Evolutionary conservation across 2,329 filamentous ascomycete genomes (phyloP).

Genomic region (Cladosporium sp.): DNA sequence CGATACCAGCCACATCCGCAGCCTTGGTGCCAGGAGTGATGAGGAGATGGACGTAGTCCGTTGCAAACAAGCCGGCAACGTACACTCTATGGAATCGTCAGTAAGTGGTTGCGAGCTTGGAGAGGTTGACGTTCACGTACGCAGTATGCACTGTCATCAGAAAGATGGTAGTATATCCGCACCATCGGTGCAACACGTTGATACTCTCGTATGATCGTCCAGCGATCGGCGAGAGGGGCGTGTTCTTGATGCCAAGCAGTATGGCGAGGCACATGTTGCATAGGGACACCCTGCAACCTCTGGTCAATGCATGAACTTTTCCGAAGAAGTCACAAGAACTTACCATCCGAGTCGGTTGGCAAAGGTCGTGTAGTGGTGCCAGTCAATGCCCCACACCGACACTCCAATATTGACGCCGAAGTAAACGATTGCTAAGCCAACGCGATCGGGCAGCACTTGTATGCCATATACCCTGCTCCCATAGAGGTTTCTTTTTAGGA

Average conservation of each 20-base stretch:
- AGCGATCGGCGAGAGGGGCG: conserved; percentile 23
- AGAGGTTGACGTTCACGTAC: conserved; percentile 11
- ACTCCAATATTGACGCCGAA: conserved; percentile 13
- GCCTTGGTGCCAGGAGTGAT: conserved; percentile 16
- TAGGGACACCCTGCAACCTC: conserved; percentile 17
- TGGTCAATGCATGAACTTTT: neutral
- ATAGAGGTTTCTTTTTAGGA: neutral
- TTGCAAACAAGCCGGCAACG: conserved; percentile 14
- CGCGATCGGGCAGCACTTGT: neutral
- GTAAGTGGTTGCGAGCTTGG: neutral
- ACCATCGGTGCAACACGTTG: conserved; percentile 24
- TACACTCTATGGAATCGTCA: conserved; percentile 10
- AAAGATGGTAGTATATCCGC: conserved; percentile 21
- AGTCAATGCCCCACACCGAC: conserved; percentile 14
- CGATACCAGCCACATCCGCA: conserved; percentile 19
- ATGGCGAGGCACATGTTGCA: conserved; percentile 23
- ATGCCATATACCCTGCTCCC: neutral
- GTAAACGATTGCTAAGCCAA: conserved; percentile 7
- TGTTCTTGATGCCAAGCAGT: conserved; percentile 25
- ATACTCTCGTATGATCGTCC: conserved; percentile 23
- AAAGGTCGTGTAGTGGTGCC: conserved; percentile 16
- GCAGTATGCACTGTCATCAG: conserved; percentile 20
- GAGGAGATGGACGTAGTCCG: conserved; percentile 13
- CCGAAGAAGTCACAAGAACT: neutral
- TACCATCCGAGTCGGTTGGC: conserved; percentile 25